These are phyloP conservation scores for Calonectria pteridis DNA, from an alignment of 2,329 filamentous ascomycete species.

Conservation along the genomic window DNA sequence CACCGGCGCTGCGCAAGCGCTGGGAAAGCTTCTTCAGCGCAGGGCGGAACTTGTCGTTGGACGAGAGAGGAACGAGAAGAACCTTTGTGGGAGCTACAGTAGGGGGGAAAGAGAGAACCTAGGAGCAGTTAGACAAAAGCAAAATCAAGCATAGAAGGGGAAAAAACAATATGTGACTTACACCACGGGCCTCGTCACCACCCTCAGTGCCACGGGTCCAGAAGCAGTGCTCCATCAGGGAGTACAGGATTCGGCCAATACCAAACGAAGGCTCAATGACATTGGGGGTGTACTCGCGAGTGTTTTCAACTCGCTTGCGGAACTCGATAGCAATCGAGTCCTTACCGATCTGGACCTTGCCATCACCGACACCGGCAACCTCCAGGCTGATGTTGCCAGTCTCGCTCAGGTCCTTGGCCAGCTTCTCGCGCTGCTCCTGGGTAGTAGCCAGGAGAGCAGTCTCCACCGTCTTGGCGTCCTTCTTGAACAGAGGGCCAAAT, in stretches of 20 bases:
- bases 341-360: conserved; percentile 82
- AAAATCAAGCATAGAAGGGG: neutral
- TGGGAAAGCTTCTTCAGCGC: conserved; percentile 78
- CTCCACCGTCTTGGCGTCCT: conserved; percentile 89
- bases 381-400: conserved; percentile 83
- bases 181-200: conserved; percentile 82
- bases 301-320: conserved; percentile 84
- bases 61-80: conserved; percentile 88
- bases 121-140: neutral
- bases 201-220: conserved; percentile 80
- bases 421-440: conserved; percentile 84
- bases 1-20: conserved; percentile 79
- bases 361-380: conserved; percentile 74
- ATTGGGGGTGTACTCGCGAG: conserved; percentile 92
- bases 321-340: conserved; percentile 89
- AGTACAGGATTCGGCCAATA: conserved; percentile 94
- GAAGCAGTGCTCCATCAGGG: conserved; percentile 93
- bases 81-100: conserved; percentile 94
- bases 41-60: conserved; percentile 84
- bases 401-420: conserved; percentile 79
- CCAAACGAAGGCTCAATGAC: conserved; percentile 98
- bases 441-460: conserved; percentile 79
- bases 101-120: conserved; percentile 67
- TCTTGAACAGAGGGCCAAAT: conserved; percentile 95
- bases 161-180: conserved; percentile 63